These are phyloP conservation scores for Xerocomus brunneocitrinus DNA, from an alignment of 768 basidiomycete genomes.

Conservation along the genomic window DNA sequence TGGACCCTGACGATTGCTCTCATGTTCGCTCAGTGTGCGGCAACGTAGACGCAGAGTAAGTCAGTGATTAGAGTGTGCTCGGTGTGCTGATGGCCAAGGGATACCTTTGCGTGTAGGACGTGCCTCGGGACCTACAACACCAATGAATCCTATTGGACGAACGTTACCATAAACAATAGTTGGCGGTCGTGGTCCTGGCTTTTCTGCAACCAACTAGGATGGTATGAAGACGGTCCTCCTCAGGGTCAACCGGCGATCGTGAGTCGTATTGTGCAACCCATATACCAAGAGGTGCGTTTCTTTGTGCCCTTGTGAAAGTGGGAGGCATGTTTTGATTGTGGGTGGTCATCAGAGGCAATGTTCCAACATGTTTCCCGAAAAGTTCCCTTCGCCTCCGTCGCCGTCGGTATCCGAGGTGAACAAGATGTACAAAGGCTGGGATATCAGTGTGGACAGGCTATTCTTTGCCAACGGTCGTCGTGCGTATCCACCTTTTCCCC, in stretches of 20 bases:
- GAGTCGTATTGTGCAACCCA: slow-evolving; percentile 30
- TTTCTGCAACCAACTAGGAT: slow-evolving; percentile 71
- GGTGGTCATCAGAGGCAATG: slow-evolving; percentile 52
- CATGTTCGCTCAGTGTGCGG: slow-evolving; percentile 46
- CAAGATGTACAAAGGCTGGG: slow-evolving; percentile 56
- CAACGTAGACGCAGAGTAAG: slow-evolving; percentile 43
- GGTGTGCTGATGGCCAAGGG: slow-evolving; percentile 32
- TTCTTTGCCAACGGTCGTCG: slow-evolving; percentile 70
- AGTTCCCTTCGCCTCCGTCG: slow-evolving; percentile 45
- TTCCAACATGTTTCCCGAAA: slow-evolving; percentile 58
- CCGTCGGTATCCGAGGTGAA: slow-evolving; percentile 45
- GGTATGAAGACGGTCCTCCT: slow-evolving; percentile 37
- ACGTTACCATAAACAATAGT: slow-evolving; percentile 51
- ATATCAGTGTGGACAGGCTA: slow-evolving; percentile 49
- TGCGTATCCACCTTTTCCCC: slow-evolving; percentile 29
- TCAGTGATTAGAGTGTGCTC: neutral
- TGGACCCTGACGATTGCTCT: slow-evolving; percentile 28
- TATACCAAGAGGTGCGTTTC: slow-evolving; percentile 24
- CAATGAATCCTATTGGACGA: slow-evolving; percentile 42
- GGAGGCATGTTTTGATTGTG: neutral
- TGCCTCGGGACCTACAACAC: slow-evolving; percentile 42
- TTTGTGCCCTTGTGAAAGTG: neutral
- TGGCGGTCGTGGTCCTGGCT: slow-evolving; percentile 70
- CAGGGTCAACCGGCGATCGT: slow-evolving; percentile 30
- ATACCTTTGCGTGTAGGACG: slow-evolving; percentile 20